phyloP scores from a whole-genome alignment of 768 basidiomycete genomes.

The Mycena albidolilacea region DNA sequence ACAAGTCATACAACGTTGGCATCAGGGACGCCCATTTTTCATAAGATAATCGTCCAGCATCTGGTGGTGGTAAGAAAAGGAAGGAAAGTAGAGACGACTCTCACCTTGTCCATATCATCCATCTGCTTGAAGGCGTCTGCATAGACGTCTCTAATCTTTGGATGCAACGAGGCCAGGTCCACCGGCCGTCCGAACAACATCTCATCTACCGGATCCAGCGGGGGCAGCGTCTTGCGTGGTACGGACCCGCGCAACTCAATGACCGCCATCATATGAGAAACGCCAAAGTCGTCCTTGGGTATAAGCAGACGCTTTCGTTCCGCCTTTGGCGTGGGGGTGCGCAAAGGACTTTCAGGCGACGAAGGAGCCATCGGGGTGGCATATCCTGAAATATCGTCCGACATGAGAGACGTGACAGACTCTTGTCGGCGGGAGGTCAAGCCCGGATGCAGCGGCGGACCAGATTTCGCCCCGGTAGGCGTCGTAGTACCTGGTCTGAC shows the following conservation, averaged over 20 bases:
- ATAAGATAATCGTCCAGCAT: slow-evolving; percentile 33
- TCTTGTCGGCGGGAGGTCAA: slow-evolving; percentile 66
- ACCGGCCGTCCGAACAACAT: slow-evolving; percentile 78
- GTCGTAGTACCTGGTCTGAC: slow-evolving; percentile 53
- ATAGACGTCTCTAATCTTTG: slow-evolving; percentile 80
- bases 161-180: slow-evolving; percentile 76
- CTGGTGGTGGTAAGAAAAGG: slow-evolving; percentile 2
- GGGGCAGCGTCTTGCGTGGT: slow-evolving; percentile 49
- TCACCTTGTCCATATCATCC: slow-evolving; percentile 86
- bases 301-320: slow-evolving; percentile 64
- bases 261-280: slow-evolving; percentile 88
- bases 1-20: slow-evolving; percentile 10
- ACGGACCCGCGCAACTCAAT: slow-evolving; percentile 78
- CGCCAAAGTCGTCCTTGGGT: slow-evolving; percentile 89
- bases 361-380: slow-evolving; percentile 56
- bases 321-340: slow-evolving; percentile 50
- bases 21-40: slow-evolving; percentile 25
- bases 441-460: slow-evolving; percentile 30
- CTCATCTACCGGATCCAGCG: slow-evolving; percentile 77
- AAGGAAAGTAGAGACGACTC: neutral
- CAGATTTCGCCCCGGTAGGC: slow-evolving; percentile 49
- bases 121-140: slow-evolving; percentile 77
- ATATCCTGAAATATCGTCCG: slow-evolving; percentile 68
- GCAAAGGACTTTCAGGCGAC: slow-evolving; percentile 45
- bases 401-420: slow-evolving; percentile 83